Base-by-base conservation (phyloP, 2,329 filamentous ascomycete species). In the Didymella glomerata region DNA sequence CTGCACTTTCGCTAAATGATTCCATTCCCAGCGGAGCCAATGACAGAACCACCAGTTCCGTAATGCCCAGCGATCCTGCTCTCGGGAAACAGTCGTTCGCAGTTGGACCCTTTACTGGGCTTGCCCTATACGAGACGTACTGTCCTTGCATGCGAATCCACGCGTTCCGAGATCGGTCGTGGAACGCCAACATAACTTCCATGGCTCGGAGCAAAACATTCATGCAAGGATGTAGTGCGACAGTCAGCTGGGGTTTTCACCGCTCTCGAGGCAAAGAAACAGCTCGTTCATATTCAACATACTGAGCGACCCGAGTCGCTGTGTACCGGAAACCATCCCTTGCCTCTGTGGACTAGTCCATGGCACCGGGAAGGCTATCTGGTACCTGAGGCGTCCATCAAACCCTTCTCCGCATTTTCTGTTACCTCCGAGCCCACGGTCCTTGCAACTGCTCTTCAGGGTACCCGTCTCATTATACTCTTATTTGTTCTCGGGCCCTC, bases 141-240 rank as follows among this genome's bases (percentile, higher is more conserved):
- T 54, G 40, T 55, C 57, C 56, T 62, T 61, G 60, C 59, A 61
- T 64, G 47, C 40, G 30, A 49, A 53, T 60, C 54, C 47, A 61
- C 61, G 62, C 57, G 66, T 61, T 58, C 59, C 50, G 49, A 44
- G 30, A 58, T 48, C 62, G 40, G 61, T 57, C 40, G 67, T 68
- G 64, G 34, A 63, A 68, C 63, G 58, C 59, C 60, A 68, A 64
- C 61, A 48, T 50, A 18, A 45, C 22, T 42, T 55, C 42, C 41
- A 54, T 61, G 45, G 53, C 46, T 56, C 61, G 56, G 48, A 38
- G 40, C 32, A 49, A 45, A 61, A 50, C 30, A 44, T 54, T 46
- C 52, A 59, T 67, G 62, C 62, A 67, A 65, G 59, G 56, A 59
- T 55, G 66, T 68, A 53, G 47, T 60, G 68, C 67, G 51, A 53